Evolutionary conservation across 257 asterid species (phyloP), one percentile per base, ranked within the genome.

Genomic region (Cinchona pubescens): DNA sequence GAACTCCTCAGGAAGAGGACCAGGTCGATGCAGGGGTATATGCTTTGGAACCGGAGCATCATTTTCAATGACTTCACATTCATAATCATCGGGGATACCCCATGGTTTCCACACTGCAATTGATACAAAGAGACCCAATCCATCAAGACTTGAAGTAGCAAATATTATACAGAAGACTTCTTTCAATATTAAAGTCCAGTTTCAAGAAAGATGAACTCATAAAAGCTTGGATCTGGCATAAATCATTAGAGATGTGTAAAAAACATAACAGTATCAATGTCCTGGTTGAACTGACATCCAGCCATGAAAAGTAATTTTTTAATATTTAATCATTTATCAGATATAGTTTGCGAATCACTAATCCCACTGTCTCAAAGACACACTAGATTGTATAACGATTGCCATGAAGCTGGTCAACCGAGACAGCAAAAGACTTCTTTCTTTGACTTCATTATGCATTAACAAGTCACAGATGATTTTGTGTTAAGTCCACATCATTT

Each of bases 31-130:
- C 84, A 92, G 79, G 43, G 99, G 99, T 59, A 95, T 42, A 71
- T 95, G 98, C 79, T 92, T 90, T 12, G 99, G 99, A 16, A 95
- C 97, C 35, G 99, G 99, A 67, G 98, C 97, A 83, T 95, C 95
- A 35, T 95, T 92, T 85, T 90, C 99, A 37, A 95, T 88, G 27
- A 92, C 86, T 86, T 95, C 98, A 78, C 97, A 91, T 79, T 91
- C 99, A 71, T 92, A 91, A 79, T 91, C 98, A 73, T 95, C 98
- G 15, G 96, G 96, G 69, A 92, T 49, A 34, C 90, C 99, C 99
- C 98, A 95, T 34, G 99, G 96, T 51, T 92, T 78, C 99, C 98
- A 92, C 83, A 90, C 99, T 95, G 91, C 85, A 76, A 25, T 64
- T 18, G 51, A 49, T 1, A 71, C 2, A 71, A 48, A 59, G 46